phyloP scores from a whole-genome alignment of 1,284 basidiomycete genomes.

The Ceratobasidium papillatum region DNA sequence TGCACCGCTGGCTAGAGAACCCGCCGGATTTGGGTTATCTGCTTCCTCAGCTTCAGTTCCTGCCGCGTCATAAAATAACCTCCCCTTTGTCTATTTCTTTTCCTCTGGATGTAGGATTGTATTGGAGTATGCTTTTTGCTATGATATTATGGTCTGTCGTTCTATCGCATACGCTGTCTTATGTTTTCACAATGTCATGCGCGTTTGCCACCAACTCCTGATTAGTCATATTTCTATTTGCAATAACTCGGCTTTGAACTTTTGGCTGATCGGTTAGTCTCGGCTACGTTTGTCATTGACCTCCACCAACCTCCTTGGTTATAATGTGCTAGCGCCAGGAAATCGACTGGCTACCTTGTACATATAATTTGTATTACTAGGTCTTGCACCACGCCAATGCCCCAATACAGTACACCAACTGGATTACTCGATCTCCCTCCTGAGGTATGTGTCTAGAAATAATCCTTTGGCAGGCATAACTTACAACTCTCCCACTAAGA shows the following conservation, averaged over 20 bases:
- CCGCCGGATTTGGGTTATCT: constrained; percentile 13
- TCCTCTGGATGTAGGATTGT: constrained; percentile 21
- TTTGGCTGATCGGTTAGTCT: background rate
- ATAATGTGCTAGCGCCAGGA: background rate
- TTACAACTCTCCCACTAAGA: background rate
- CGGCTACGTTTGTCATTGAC: background rate
- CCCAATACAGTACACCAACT: background rate
- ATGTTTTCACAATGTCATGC: constrained; percentile 12
- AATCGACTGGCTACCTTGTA: background rate
- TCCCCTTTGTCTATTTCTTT: background rate
- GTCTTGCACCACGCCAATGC: background rate
- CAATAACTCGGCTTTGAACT: background rate
- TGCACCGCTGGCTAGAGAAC: constrained; percentile 56
- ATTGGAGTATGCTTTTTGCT: constrained; percentile 8
- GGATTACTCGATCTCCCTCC: constrained; percentile 26
- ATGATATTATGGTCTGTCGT: constrained; percentile 17
- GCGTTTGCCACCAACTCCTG: background rate
- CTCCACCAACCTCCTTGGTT: background rate
- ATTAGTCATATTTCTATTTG: constrained; percentile 26
- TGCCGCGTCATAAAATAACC: constrained; percentile 58
- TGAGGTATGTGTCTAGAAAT: constrained; percentile 5
- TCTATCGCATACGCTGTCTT: constrained; percentile 18
- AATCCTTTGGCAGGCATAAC: background rate
- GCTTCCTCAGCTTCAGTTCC: constrained; percentile 81
- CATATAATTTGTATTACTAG: constrained; percentile 30